A percentile compares a stretch with the other conserved stretches of the same genome.
phyloP scores from a whole-genome alignment of 495 filamentous ascomycete species.

The Poronia punctata region DNA sequence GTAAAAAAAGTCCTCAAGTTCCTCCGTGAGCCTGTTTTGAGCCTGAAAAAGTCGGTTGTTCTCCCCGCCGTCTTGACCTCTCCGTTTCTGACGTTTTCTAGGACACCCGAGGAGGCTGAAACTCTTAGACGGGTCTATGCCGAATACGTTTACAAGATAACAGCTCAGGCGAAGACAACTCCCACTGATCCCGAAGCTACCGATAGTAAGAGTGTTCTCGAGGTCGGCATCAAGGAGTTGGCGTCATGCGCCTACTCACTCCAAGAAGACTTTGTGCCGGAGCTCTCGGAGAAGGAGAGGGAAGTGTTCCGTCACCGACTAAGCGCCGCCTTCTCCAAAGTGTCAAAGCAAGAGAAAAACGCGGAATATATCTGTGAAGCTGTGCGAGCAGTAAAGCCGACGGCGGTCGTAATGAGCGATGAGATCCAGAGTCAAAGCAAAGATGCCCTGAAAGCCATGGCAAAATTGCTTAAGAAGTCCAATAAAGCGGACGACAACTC shows the following conservation, averaged over 20 bases:
- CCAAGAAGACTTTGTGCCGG: constrained; percentile 32
- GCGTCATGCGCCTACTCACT: constrained; percentile 43
- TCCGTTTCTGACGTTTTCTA: constrained; percentile 13
- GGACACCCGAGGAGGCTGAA: constrained; percentile 27
- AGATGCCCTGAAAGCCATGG: constrained; percentile 56
- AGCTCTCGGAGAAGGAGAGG: constrained; percentile 52
- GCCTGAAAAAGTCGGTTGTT: constrained; percentile 23
- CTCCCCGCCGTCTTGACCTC: background rate
- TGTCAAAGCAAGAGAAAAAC: constrained; percentile 57
- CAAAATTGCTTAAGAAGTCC: constrained; percentile 58
- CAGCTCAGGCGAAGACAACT: constrained; percentile 15
- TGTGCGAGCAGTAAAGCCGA: constrained; percentile 38
- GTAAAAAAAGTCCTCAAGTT: constrained; percentile 40
- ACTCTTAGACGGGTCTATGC: constrained; percentile 43
- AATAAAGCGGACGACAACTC: constrained; percentile 31
- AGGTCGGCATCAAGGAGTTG: constrained; percentile 35
- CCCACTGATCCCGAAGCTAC: constrained; percentile 2
- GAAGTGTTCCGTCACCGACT: constrained; percentile 63
- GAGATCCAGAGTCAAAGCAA: constrained; percentile 53
- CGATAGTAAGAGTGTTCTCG: constrained; percentile 15
- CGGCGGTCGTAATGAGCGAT: constrained; percentile 56
- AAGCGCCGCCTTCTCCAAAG: constrained; percentile 53
- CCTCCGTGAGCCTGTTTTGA: constrained; percentile 27
- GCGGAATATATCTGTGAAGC: constrained; percentile 43
- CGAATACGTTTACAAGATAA: constrained; percentile 45